Conservation (phyloP, 306 rosid species). For the Cicer arietinum region DNA sequence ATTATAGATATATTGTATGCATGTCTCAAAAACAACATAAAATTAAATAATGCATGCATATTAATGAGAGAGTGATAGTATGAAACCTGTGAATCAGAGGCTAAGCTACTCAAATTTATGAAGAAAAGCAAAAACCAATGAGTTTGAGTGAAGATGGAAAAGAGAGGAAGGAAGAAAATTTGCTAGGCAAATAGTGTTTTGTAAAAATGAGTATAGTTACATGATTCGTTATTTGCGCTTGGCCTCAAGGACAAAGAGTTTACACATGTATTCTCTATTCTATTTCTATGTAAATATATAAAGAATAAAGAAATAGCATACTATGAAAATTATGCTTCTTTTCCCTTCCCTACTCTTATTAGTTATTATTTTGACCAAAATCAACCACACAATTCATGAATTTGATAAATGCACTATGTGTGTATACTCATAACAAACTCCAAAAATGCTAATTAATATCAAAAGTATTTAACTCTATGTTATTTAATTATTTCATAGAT, state of each 20-base stretch:
- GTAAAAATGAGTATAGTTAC: neutral
- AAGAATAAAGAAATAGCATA: too few relatives aligned
- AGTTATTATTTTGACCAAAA: too few relatives aligned
- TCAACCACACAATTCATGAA: too few relatives aligned
- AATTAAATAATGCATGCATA: conserved; percentile 17
- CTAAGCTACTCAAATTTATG: conserved; percentile 4
- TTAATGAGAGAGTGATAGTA: conserved; percentile 7
- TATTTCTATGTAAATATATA: too few relatives aligned
- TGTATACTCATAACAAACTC: too few relatives aligned
- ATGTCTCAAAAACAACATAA: neutral
- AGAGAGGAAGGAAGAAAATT: neutral
- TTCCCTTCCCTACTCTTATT: too few relatives aligned
- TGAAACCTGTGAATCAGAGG: conserved; percentile 38
- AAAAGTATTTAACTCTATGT: too few relatives aligned
- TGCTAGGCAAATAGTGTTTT: neutral
- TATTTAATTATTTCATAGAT: too few relatives aligned
- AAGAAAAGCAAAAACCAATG: neutral
- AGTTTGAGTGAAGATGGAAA: neutral
- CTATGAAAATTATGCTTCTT: too few relatives aligned
- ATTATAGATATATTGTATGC: neutral
- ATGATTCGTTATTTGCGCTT: neutral
- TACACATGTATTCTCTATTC: neutral
- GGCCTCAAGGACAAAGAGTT: neutral
- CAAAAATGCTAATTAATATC: too few relatives aligned
- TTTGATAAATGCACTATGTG: too few relatives aligned